Percentiles rank a stretch among this genome's conserved stretches.
Evolutionary conservation across 1,284 basidiomycete species (phyloP).

Genomic region (Ceratobasidium theobromae): DNA sequence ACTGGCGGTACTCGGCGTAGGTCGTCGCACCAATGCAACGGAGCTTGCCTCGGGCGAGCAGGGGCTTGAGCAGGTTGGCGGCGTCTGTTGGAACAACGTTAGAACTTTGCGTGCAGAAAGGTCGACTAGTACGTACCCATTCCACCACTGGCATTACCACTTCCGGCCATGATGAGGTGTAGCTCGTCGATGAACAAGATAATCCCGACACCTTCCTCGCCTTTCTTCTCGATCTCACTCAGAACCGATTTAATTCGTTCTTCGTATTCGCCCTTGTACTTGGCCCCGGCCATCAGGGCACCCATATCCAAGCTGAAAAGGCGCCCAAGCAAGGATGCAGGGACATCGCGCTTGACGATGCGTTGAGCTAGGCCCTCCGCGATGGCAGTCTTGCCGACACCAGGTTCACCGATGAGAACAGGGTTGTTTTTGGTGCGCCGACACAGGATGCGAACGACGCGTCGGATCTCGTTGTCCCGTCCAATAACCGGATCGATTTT

Average conservation of each 20-base stretch:
- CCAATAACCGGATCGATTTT: slow-evolving; percentile 94
- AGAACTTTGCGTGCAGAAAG: background rate
- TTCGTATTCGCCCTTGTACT: slow-evolving; percentile 97
- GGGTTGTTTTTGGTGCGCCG: slow-evolving; percentile 90
- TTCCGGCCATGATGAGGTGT: slow-evolving; percentile 88
- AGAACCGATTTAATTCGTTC: slow-evolving; percentile 94
- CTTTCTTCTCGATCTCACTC: slow-evolving; percentile 89
- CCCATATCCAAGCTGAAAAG: slow-evolving; percentile 55
- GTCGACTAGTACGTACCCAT: slow-evolving; percentile 52
- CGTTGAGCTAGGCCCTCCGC: slow-evolving; percentile 96
- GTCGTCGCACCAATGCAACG: slow-evolving; percentile 91
- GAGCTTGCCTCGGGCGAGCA: slow-evolving; percentile 88
- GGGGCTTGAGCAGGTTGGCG: slow-evolving; percentile 87
- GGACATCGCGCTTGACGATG: slow-evolving; percentile 93
- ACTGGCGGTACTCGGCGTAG: slow-evolving; percentile 89
- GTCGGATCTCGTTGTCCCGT: slow-evolving; percentile 80
- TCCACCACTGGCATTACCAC: slow-evolving; percentile 70
- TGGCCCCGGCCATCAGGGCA: slow-evolving; percentile 60
- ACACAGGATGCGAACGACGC: slow-evolving; percentile 76
- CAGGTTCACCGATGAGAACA: slow-evolving; percentile 90
- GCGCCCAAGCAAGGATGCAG: slow-evolving; percentile 80
- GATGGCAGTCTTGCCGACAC: slow-evolving; percentile 92
- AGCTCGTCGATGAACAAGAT: slow-evolving; percentile 97
- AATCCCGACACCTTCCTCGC: slow-evolving; percentile 79
- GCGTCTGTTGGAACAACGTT: slow-evolving; percentile 41